Evolutionary conservation across 768 basidiomycete species (phyloP).

Genomic region (Trametes coccinea): DNA sequence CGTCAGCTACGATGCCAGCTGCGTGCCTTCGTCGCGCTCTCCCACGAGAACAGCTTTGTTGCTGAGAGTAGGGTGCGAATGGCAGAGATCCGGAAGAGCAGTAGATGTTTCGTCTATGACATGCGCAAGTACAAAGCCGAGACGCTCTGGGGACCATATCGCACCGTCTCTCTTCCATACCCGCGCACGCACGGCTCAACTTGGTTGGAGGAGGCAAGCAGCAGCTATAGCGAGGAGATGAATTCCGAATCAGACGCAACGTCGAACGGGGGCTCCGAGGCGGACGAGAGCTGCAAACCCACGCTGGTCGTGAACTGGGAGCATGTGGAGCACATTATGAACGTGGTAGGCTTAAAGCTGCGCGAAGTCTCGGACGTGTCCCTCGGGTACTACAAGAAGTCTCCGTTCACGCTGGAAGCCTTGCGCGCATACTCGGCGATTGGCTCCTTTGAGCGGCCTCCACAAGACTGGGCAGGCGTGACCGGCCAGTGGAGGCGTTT

Average conservation of each 20-base stretch:
- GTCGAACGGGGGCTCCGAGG: not conserved
- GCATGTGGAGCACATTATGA: constrained; percentile 56
- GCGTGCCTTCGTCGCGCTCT: constrained; percentile 49
- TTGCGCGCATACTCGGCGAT: constrained; percentile 58
- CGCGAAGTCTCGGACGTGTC: constrained; percentile 22
- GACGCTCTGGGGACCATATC: constrained; percentile 63
- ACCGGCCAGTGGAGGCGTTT: constrained; percentile 75
- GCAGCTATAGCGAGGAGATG: too few relatives aligned
- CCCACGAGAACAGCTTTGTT: constrained; percentile 36
- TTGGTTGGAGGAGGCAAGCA: not conserved
- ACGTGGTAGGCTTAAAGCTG: constrained; percentile 32
- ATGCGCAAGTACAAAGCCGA: constrained; percentile 54
- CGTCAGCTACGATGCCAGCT: constrained; percentile 44
- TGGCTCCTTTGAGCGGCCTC: constrained; percentile 33
- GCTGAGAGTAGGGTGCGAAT: constrained; percentile 32
- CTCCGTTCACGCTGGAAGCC: constrained; percentile 52
- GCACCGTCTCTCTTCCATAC: constrained; percentile 10
- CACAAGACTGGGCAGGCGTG: constrained; percentile 71
- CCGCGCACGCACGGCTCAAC: not conserved
- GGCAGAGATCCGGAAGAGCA: constrained; percentile 41
- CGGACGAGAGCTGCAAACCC: constrained; percentile 8
- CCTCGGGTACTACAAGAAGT: constrained; percentile 39
- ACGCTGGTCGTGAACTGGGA: constrained; percentile 53
- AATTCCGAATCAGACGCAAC: not conserved
- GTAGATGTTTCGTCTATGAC: constrained; percentile 64